A percentile compares a stretch with the other conserved stretches of the same genome.
Conservation (phyloP, 768 basidiomycete species). For the Pleurotus cornucopiae region DNA sequence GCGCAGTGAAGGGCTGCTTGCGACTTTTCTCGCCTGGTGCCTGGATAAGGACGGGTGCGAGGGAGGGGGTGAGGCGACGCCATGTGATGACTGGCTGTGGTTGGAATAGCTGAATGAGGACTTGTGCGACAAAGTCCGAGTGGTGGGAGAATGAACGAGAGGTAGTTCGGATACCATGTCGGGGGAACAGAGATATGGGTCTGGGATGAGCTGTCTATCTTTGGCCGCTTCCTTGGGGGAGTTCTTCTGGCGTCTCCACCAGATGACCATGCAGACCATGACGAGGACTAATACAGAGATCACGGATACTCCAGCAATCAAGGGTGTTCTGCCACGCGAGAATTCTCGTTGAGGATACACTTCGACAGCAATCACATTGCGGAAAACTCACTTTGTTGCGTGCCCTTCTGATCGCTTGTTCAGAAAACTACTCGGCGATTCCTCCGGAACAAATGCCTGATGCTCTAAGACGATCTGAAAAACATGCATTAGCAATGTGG, state of each 20-base stretch:
- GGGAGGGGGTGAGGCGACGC: not conserved
- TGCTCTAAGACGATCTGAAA: conserved; percentile 22
- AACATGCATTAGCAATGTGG: conserved; percentile 34
- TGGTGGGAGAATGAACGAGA: not conserved
- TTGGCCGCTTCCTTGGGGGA: not conserved
- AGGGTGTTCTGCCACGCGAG: not conserved
- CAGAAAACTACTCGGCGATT: not conserved
- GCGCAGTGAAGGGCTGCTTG: not conserved
- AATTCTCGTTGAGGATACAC: not conserved
- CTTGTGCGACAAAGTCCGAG: not conserved
- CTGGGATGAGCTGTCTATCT: not conserved
- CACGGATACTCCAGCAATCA: not conserved
- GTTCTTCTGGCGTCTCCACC: not conserved
- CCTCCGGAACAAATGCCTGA: not conserved
- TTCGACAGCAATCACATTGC: not conserved
- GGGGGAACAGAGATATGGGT: not conserved
- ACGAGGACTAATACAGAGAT: not conserved
- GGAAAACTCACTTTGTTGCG: not conserved
- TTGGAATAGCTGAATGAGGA: not conserved
- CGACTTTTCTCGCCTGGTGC: not conserved
- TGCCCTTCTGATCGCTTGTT: not conserved
- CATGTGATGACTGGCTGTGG: not conserved
- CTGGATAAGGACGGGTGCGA: not conserved
- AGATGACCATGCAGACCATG: not conserved
- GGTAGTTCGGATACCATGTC: not conserved